Evolutionary conservation across 495 filamentous ascomycete species (phyloP).

Genomic region (Penicillium silybi): DNA sequence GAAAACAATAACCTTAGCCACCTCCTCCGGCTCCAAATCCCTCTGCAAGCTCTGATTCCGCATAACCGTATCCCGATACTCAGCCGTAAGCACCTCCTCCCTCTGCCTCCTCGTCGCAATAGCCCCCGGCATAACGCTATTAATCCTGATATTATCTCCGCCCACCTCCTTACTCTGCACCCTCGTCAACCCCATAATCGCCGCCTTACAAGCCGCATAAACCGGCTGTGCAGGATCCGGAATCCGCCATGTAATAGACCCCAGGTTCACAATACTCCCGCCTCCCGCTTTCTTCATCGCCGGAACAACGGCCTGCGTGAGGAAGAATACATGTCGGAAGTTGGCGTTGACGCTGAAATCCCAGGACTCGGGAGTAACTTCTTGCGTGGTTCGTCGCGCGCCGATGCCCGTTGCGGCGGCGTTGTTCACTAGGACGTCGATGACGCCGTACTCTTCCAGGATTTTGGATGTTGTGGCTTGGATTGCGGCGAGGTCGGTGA

Average conservation of each 20-base stretch:
- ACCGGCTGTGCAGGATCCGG: constrained; percentile 16
- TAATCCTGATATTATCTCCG: constrained; percentile 10
- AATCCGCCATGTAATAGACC: constrained; percentile 28
- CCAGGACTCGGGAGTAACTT: constrained; percentile 24
- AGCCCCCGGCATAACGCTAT: constrained; percentile 30
- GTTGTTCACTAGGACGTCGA: constrained; percentile 40
- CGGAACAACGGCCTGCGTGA: constrained; percentile 29
- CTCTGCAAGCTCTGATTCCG: constrained; percentile 37
- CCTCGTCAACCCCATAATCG: constrained; percentile 25
- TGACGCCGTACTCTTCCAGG: constrained; percentile 21
- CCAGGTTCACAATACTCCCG: constrained; percentile 29
- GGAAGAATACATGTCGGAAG: constrained; percentile 33
- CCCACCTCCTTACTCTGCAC: constrained; percentile 19
- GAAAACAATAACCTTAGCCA: constrained; percentile 48
- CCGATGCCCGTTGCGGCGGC: constrained; percentile 21
- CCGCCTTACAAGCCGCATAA: constrained; percentile 27
- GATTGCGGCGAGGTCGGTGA: constrained; percentile 31
- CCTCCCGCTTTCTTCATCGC: constrained; percentile 18
- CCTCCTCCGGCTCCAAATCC: constrained; percentile 42
- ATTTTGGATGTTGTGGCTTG: constrained; percentile 25
- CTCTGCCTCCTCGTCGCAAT: constrained; percentile 37
- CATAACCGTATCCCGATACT: constrained; percentile 38
- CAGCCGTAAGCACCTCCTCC: constrained; percentile 37
- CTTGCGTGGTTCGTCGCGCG: constrained; percentile 18
- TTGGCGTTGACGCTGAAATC: constrained; percentile 25